Conservation (phyloP, 805 yeast species). For the Starmerella davenportii region DNA sequence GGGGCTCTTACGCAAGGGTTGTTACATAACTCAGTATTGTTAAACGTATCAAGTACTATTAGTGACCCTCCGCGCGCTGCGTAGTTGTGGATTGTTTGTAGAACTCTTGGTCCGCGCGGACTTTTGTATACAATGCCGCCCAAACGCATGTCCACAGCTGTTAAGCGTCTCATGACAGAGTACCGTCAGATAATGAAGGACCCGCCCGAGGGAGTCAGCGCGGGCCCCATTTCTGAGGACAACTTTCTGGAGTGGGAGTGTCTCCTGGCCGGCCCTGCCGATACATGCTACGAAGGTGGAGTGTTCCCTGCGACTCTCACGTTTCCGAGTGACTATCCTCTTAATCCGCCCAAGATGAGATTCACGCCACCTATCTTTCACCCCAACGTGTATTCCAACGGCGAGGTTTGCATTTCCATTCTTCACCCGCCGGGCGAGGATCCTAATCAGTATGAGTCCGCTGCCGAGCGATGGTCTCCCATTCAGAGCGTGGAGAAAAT, state of each 20-base stretch:
- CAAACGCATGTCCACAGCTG: constrained; percentile 40
- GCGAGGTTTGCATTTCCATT: constrained; percentile 89
- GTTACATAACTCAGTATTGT: too few relatives aligned
- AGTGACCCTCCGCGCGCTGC: too few relatives aligned
- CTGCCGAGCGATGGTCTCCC: constrained; percentile 96
- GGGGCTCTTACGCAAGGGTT: too few relatives aligned
- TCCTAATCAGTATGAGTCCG: constrained; percentile 85
- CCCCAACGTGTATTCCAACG: constrained; percentile 85
- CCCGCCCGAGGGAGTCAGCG: constrained; percentile 88
- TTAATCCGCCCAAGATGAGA: constrained; percentile 59
- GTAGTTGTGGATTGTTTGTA: too few relatives aligned
- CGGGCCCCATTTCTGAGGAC: constrained; percentile 69
- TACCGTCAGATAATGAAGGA: constrained; percentile 70
- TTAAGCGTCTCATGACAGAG: constrained; percentile 70
- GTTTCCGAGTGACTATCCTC: constrained; percentile 67
- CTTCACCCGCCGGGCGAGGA: constrained; percentile 95
- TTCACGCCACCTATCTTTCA: constrained; percentile 73
- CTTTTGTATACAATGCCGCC: constrained; percentile 3
- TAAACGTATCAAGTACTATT: too few relatives aligned
- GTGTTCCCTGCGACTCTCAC: constrained; percentile 59
- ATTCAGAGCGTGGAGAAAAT: constrained; percentile 97
- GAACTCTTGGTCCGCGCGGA: too few relatives aligned
- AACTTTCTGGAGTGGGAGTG: constrained; percentile 72
- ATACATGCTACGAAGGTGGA: constrained; percentile 72
- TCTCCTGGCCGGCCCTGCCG: constrained; percentile 64